phyloP scores from a whole-genome alignment of 371 early-diverging fungal species.

The Actinomucor elegans region DNA sequence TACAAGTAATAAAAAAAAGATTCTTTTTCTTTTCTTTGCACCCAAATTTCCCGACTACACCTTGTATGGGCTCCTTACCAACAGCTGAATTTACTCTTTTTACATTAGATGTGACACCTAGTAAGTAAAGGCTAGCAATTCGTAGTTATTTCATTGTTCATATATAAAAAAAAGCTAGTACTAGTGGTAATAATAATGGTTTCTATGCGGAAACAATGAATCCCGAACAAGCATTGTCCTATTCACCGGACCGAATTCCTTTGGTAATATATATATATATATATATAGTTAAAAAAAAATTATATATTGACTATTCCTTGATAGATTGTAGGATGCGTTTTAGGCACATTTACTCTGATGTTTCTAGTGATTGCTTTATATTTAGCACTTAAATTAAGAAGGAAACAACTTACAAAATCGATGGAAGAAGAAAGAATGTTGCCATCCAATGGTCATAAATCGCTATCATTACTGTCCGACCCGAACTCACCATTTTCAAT shows the following conservation, averaged over 20 bases:
- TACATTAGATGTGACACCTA: no score
- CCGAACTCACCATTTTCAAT: constrained; percentile 6
- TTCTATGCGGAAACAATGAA: constrained; percentile 1
- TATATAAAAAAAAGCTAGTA: no score
- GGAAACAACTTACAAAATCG: not conserved
- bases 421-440: not conserved
- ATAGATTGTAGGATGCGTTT: not conserved
- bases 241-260: constrained; percentile 1
- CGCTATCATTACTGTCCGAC: not conserved
- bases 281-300: no score
- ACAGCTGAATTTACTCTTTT: no score
- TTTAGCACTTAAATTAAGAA: not conserved
- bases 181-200: no score
- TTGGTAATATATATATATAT: no score
- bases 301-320: not conserved
- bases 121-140: no score
- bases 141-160: not conserved
- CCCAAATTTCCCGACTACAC: no score
- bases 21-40: no score
- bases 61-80: no score
- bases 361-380: not conserved
- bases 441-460: no score
- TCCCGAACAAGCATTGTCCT: not conserved
- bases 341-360: not conserved
- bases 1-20: no score